These are phyloP conservation scores for Dichotomopilus funicola DNA, from an alignment of 2,329 filamentous ascomycete genomes.

Conservation along the genomic window DNA sequence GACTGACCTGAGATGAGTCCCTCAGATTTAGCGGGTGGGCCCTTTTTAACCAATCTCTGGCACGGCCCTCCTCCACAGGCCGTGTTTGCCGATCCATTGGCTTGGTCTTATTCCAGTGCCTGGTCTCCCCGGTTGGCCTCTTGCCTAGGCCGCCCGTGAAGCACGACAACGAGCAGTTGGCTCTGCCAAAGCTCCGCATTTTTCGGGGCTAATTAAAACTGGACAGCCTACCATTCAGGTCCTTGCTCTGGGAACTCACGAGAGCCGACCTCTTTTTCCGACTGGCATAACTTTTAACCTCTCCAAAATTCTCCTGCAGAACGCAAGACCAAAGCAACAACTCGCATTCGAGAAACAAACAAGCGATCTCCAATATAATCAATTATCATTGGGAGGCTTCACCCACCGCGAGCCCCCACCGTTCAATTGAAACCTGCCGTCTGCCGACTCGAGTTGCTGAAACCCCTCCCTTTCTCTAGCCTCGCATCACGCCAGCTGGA, in stretches of 20 bases:
- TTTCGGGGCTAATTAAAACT: slow-evolving; percentile 8
- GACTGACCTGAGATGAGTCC: slow-evolving; percentile 2
- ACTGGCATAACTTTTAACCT: background rate
- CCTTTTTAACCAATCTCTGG: slow-evolving; percentile 17
- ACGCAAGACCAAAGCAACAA: background rate
- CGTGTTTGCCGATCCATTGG: slow-evolving; percentile 13
- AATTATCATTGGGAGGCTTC: background rate
- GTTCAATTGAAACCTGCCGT: slow-evolving; percentile 1
- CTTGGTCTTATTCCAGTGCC: slow-evolving; percentile 3
- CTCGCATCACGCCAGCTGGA: background rate
- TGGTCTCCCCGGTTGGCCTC: background rate
- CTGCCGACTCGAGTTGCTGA: background rate
- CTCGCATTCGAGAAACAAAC: background rate
- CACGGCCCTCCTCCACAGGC: background rate
- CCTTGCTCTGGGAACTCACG: background rate
- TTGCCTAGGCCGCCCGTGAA: slow-evolving; percentile 4
- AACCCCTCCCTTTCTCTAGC: no score
- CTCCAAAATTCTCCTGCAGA: no score
- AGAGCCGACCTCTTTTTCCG: background rate
- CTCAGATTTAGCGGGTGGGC: slow-evolving; percentile 15
- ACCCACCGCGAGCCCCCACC: no score
- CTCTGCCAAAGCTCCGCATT: slow-evolving; percentile 11
- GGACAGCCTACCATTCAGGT: background rate
- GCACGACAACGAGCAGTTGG: slow-evolving; percentile 15
- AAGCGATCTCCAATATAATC: background rate